Evolutionary conservation across 169 alveolate genomes (phyloP).

Genomic region (Perkinsus chesapeaki): DNA sequence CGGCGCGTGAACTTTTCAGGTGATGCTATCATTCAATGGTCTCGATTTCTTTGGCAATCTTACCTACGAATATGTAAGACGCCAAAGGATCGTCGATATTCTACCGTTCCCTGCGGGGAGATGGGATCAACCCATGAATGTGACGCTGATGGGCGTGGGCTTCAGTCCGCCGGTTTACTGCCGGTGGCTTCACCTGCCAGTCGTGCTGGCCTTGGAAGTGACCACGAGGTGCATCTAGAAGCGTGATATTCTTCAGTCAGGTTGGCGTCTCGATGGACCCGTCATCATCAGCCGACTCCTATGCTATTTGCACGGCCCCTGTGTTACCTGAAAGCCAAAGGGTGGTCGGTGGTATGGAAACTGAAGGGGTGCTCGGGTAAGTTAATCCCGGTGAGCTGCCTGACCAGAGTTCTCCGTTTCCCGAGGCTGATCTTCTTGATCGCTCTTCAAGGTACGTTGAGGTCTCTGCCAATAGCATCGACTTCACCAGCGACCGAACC

Average conservation of each 20-base stretch:
- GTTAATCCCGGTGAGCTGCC: too few relatives aligned
- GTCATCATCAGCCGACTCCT: neutral
- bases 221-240: neutral
- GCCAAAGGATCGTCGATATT: constrained; percentile 5
- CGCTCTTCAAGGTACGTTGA: constrained; percentile 4
- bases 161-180: neutral
- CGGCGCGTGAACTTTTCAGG: neutral
- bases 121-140: neutral
- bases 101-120: constrained; percentile 4
- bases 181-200: neutral
- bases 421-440: too few relatives aligned
- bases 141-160: neutral
- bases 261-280: neutral
- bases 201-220: constrained; percentile 3
- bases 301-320: neutral
- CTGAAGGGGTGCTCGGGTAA: neutral
- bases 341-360: neutral
- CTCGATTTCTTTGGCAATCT: constrained; percentile 13
- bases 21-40: neutral
- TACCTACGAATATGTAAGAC: constrained; percentile 6
- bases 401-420: too few relatives aligned
- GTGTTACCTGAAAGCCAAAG: neutral
- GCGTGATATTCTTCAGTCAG: neutral
- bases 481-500: constrained; percentile 12
- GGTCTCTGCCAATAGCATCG: constrained; percentile 7